phyloP scores from a whole-genome alignment of 768 basidiomycete species.

The Calocera viscosa region DNA sequence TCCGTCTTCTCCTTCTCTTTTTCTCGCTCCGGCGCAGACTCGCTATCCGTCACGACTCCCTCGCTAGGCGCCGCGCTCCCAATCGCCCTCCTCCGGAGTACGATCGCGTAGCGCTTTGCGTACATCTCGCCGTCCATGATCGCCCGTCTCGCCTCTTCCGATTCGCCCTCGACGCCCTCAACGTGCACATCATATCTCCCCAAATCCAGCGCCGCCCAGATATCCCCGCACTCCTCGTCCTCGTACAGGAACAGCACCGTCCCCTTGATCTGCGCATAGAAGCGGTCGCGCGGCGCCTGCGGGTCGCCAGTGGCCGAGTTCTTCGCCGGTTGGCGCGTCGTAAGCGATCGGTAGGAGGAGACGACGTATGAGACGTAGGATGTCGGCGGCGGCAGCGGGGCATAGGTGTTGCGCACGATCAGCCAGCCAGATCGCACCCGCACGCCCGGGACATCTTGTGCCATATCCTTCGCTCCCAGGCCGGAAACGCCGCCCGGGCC shows the following conservation, averaged over 20 bases:
- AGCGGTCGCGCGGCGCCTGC: slow-evolving; percentile 70
- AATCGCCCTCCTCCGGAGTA: slow-evolving; percentile 25
- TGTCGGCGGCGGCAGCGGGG: slow-evolving; percentile 10
- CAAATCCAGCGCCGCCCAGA: slow-evolving; percentile 80
- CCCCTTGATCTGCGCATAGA: slow-evolving; percentile 86
- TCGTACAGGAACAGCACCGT: slow-evolving; percentile 87
- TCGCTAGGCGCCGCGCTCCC: slow-evolving; percentile 33
- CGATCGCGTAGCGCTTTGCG: slow-evolving; percentile 75
- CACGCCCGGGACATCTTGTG: slow-evolving; percentile 8
- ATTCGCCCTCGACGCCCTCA: slow-evolving; percentile 33
- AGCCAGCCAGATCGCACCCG: slow-evolving; percentile 46
- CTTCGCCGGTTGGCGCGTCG: slow-evolving; percentile 16
- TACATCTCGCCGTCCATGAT: slow-evolving; percentile 79
- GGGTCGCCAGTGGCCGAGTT: slow-evolving; percentile 5
- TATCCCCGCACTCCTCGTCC: slow-evolving; percentile 81
- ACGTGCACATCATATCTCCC: slow-evolving; percentile 63
- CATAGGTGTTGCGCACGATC: slow-evolving; percentile 37
- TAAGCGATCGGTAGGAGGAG: slow-evolving; percentile 21
- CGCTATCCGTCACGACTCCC: slow-evolving; percentile 20
- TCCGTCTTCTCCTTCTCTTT: slow-evolving; percentile 30
- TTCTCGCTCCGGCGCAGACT: slow-evolving; percentile 30
- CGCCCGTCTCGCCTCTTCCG: slow-evolving; percentile 14
- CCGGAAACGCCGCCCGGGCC: background rate
- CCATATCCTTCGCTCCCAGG: background rate
- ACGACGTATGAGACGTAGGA: slow-evolving; percentile 18